phyloP scores from a whole-genome alignment of 2,329 filamentous ascomycete genomes.

The Verticillium klebahnii region DNA sequence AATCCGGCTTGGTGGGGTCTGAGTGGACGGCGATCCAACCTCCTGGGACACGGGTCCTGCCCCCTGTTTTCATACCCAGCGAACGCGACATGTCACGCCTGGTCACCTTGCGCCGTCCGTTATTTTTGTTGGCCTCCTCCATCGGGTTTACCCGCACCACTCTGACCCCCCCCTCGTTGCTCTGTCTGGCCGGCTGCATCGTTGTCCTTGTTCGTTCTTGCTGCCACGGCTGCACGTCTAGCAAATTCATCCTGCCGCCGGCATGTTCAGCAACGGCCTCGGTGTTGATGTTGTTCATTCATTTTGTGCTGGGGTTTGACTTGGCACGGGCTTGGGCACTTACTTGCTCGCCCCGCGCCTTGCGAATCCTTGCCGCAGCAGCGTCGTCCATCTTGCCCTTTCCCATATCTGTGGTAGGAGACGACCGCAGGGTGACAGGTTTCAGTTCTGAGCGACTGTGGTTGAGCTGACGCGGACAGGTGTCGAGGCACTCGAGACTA shows the following conservation, averaged over 20 bases:
- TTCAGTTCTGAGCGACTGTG: background rate
- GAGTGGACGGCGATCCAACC: background rate
- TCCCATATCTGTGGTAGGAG: background rate
- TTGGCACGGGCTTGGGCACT: constrained; percentile 1
- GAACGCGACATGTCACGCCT: background rate
- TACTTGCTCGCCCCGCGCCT: constrained; percentile 34
- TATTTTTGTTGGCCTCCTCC: background rate
- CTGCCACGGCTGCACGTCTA: constrained; percentile 28
- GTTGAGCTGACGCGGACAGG: background rate
- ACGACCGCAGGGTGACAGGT: background rate
- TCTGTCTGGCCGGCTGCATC: constrained; percentile 10
- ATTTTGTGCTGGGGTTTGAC: background rate
- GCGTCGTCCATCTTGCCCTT: constrained; percentile 36
- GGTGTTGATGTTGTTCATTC: background rate
- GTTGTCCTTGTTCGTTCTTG: constrained; percentile 24
- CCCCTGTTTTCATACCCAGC: background rate
- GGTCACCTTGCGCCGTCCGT: background rate
- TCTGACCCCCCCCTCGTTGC: constrained; percentile 9
- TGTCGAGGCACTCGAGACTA: background rate
- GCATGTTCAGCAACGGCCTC: background rate
- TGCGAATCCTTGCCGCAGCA: constrained; percentile 35
- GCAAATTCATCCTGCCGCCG: constrained; percentile 28
- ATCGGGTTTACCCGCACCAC: constrained; percentile 3
- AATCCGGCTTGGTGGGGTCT: background rate
- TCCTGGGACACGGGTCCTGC: background rate